Conservation (phyloP, 2,329 filamentous ascomycete genomes). For the Phialocephala subalpina region DNA sequence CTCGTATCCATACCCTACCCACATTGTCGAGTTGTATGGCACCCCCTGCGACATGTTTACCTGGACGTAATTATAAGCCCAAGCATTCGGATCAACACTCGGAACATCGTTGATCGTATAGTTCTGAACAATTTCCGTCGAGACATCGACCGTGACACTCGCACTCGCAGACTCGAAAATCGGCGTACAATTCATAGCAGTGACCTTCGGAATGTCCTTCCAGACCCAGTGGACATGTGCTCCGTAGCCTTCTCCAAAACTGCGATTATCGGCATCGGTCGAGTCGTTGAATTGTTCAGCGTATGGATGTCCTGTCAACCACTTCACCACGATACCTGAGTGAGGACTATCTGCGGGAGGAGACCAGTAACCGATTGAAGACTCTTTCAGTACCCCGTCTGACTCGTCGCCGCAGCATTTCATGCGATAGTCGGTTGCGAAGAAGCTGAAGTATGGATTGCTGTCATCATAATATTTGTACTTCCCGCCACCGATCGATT, state of each 20-base stretch:
- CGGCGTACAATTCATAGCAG: conserved; percentile 29
- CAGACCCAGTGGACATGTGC: conserved; percentile 24
- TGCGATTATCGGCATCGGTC: not conserved
- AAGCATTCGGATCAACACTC: conserved; percentile 20
- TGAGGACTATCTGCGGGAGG: conserved; percentile 13
- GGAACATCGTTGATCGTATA: conserved; percentile 22
- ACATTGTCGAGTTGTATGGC: conserved; percentile 17
- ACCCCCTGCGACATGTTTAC: conserved; percentile 26
- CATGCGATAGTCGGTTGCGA: conserved; percentile 16
- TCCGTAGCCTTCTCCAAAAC: not conserved
- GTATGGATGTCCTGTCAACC: conserved; percentile 26
- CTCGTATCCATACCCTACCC: conserved; percentile 11
- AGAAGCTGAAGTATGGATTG: conserved; percentile 25
- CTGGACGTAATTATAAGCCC: conserved; percentile 13
- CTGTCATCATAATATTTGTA: conserved; percentile 14
- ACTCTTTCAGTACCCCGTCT: conserved; percentile 17
- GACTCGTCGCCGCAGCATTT: conserved; percentile 27
- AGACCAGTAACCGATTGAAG: conserved; percentile 29
- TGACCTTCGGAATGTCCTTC: conserved; percentile 27
- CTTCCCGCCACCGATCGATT: conserved; percentile 1
- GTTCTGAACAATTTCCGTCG: conserved; percentile 19
- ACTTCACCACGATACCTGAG: conserved; percentile 25
- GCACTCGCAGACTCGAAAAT: conserved; percentile 29
- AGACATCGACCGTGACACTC: conserved; percentile 24
- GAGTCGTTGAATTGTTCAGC: conserved; percentile 24